Base-by-base conservation (phyloP, 495 filamentous ascomycete genomes). In the Neurospora sp. region DNA sequence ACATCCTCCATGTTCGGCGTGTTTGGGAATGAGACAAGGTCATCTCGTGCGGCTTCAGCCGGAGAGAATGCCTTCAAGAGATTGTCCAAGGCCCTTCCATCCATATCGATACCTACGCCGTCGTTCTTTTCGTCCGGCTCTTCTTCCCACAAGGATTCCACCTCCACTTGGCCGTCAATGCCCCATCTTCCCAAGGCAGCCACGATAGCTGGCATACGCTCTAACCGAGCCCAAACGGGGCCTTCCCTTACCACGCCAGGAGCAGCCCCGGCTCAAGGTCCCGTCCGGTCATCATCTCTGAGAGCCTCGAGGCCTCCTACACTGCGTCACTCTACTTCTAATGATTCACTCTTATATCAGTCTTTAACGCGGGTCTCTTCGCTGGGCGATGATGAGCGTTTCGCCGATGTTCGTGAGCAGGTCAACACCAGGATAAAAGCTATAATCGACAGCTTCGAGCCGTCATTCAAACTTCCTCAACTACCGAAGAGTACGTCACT, bases 401-500 rank as follows among this genome's bases (percentile, higher is more conserved):
- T 95, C 80, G 87, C 91, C 69, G 85, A 95, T 81, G 88, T 96
- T 8, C 88, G 90, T 65, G 88, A 90, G 69, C 90, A 93, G 77
- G 90, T 93, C 71, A 98, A 98, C 75, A 93, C 91, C 72, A 88
- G 95, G 39, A 83, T 96, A 75, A 97, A 97, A 82, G 95, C 95
- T 3, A 96, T 98, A 80, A 91, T 89, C 76, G 95, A 98, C 78
- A 96, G 89, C 79, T 88, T 90, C 73, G 94, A 95, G 77, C 85
- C 91, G 12, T 93, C 86, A 72, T 92, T 94, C 79, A 90, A 89
- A 70, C 77, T 92, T 73, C 90, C 88, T 14, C 85, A 86, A 74
- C 82, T 94, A 71, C 88, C 90, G 3, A 89, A 83, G 74, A 88
- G 89, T 76, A 77, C 37, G 79, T 40, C 86, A 85, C 73, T 79